phyloP scores from a whole-genome alignment of 163 green algal species.

The Chlamydomonas reinhardtii region DNA sequence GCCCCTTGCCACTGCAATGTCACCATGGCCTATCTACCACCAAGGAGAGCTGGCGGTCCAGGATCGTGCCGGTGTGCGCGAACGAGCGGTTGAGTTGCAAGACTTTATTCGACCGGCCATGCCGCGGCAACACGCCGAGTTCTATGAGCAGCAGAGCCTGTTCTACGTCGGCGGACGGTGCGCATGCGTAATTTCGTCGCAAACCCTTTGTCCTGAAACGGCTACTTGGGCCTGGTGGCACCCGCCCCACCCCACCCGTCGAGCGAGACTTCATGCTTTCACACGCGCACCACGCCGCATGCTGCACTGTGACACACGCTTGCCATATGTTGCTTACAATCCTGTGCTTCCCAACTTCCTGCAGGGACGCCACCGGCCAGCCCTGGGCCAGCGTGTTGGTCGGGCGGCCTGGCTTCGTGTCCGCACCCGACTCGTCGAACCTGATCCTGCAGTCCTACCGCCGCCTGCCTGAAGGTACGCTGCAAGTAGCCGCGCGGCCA shows the following conservation, averaged over 20 bases:
- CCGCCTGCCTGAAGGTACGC: not conserved
- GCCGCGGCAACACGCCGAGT: not conserved
- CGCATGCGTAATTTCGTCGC: no score
- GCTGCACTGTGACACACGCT: no score
- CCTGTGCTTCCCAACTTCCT: no score
- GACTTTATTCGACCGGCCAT: not conserved
- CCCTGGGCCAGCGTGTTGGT: not conserved
- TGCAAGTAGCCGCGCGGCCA: no score
- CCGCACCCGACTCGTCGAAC: not conserved
- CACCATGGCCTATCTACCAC: not conserved
- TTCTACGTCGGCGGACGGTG: not conserved
- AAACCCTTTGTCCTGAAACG: no score
- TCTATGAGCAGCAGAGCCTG: not conserved
- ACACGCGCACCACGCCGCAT: no score
- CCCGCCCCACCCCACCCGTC: no score
- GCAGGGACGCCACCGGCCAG: conserved; percentile 1
- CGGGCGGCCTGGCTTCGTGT: not conserved
- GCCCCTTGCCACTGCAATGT: no score
- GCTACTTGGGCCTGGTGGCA: no score
- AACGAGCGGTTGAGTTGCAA: not conserved
- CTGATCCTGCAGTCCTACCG: not conserved
- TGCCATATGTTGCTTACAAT: no score
- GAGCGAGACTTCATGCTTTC: no score
- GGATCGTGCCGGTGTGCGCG: not conserved
- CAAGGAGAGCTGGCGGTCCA: not conserved